Base-by-base conservation (phyloP, 768 basidiomycete genomes). In the Podaxis carcinomalis region DNA sequence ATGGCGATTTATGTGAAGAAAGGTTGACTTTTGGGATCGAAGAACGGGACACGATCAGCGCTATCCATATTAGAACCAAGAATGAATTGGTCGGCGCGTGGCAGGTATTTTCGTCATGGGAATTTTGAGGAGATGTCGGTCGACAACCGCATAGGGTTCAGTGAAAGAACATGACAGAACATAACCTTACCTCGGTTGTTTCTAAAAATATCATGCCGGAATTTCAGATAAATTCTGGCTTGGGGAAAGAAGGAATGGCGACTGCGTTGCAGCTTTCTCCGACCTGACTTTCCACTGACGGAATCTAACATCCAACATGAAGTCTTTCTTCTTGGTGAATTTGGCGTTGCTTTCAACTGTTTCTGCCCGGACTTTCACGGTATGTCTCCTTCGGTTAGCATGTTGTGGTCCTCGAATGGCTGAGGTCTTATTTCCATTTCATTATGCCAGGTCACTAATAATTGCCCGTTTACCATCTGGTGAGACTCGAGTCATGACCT, bases 401-500 rank as follows among this genome's bases (percentile, higher is more conserved):
- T 23, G 10, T 42, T 21, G 25, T 16, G 13, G 13, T 55, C 2
- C 39, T 19, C 25, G 9, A 51, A 4, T 46, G 44, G 4, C 51
- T 58, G 11, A 44, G 1, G 25, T 54, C 11, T 46, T 39, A 16
- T 6, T 19, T 13, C 47, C 23, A 11, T 19, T 53, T 55, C 27
- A 19, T 14, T 52, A 19, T 32, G 10, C 23, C 44, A 78, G 77
- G 81, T 85, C 25, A 76, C 77, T 67, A 89, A 89, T 72, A 77
- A 72, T 2, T 89, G 88, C 66, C 80, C 85, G 0, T 89, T 86
- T 72, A 89, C 86, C 2, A 79, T 89, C 62, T 89, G 88, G 88
- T 87, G 66, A 39, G 52, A 28, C 32, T 9, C 57, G 76, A 55
- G 3, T 9, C 23, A 14, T 46, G 19, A 21, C 16, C 49, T 44